Evolutionary conservation across 2,329 filamentous ascomycete species (phyloP), one percentile per base, ranked within the genome.

Genomic region (Exophiala oligosperma): DNA sequence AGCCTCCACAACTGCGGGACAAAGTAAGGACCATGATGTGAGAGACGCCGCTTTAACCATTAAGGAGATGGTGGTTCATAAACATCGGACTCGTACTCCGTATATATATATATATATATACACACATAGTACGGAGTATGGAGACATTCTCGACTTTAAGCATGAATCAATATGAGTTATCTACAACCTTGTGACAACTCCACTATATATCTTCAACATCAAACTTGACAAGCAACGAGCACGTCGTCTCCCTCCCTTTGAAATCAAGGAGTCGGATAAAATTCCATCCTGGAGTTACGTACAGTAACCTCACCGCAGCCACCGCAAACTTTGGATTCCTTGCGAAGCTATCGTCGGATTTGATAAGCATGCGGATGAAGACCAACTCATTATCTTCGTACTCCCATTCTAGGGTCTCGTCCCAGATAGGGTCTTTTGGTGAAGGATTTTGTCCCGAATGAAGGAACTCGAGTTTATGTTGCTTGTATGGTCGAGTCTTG

Each of bases 291-390:
- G 52, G 37, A 21, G 38, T 28, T 7, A 63, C 62, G 23, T 66
- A 66, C n/a, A 56, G n/a, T n/a, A 67, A 21, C 38, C 63, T 47
- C 32, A 66, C 65, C 8, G 63, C 60, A 17, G 52, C 43, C n/a
- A 67, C 64, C 12, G 60, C 64, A 32, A 64, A 56, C 12, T 64
- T 62, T 1, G 63, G 65, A 38, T 67, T 66, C 17, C 49, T 60
- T 1, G 62, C 59, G 57, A 63, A 67, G n/a, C 52, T 50, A 32
- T 67, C 65, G 41, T 67, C 65, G 35, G 62, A 64, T 58, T 67
- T 67, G 52, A 66, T 60, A 35, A 67, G 49, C 50, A 67, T 59
- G 4, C 65, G 56, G 12, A 67, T 40, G 41, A 66, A 66, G n/a
- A 61, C 57, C 47, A 67, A 32, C 38, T 66, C 65, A 50, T 64